These are phyloP conservation scores for Xylaria arbuscula DNA, from an alignment of 2,329 filamentous ascomycete species.

Conservation along the genomic window DNA sequence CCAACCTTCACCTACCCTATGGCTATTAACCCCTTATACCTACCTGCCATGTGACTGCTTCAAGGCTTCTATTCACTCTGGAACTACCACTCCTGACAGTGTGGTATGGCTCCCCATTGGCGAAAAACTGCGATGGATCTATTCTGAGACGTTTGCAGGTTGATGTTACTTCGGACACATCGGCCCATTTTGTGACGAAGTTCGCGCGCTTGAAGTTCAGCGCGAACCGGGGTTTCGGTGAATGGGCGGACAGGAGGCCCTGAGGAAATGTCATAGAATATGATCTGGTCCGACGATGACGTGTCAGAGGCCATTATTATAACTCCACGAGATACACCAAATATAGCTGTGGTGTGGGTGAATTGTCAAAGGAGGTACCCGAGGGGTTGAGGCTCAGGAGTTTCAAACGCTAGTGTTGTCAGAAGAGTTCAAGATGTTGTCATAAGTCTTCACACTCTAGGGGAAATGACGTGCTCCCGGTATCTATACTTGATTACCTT, in stretches of 20 bases:
- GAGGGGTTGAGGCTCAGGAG: background rate
- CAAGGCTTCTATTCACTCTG: no score
- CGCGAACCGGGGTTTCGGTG: conserved; percentile 51
- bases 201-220: conserved; percentile 56
- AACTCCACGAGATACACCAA: background rate
- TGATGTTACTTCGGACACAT: conserved; percentile 62
- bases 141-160: conserved; percentile 60
- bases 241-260: conserved; percentile 47
- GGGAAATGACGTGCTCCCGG: no score
- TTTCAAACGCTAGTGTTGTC: background rate
- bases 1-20: no score
- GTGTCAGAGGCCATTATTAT: conserved; percentile 29
- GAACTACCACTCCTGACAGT: no score
- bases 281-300: conserved; percentile 42
- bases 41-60: no score
- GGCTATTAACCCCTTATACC: no score
- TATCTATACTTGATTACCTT: conserved; percentile 10
- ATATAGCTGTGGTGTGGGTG: conserved; percentile 4
- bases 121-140: conserved; percentile 63
- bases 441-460: background rate
- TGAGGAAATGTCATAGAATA: conserved; percentile 58
- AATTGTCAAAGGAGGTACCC: background rate
- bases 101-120: conserved; percentile 67
- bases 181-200: conserved; percentile 59
- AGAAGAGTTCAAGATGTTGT: conserved; percentile 4